Evolutionary conservation across 176 grass and related monocot genomes (phyloP).

Genomic region (Thinopyrum elongatum): DNA sequence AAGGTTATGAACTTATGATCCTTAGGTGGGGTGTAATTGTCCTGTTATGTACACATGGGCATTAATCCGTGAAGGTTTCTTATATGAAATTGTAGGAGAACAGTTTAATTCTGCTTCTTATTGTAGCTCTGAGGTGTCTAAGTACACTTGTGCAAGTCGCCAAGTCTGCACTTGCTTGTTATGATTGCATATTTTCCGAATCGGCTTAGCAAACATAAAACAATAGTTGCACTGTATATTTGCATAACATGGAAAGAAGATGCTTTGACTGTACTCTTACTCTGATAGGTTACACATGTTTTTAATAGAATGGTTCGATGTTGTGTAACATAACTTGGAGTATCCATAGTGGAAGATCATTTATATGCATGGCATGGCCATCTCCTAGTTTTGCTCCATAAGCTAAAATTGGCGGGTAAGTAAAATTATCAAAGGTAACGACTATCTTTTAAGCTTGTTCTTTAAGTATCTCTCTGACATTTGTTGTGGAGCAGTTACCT

Average conservation of each 20-base stretch:
- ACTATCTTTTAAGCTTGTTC: not conserved
- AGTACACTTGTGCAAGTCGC: not conserved
- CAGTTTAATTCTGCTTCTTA: not conserved
- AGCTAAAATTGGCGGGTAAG: not conserved
- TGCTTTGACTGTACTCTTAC: not conserved
- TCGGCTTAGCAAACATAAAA: not conserved
- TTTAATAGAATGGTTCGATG: not conserved
- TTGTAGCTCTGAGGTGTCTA: not conserved
- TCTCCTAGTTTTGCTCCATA: not conserved
- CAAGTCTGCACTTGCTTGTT: not conserved
- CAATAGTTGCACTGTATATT: not conserved
- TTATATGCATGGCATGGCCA: not conserved
- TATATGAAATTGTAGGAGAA: not conserved
- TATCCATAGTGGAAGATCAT: not conserved
- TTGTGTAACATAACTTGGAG: not conserved
- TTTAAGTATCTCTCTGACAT: not conserved
- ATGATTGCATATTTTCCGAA: not conserved
- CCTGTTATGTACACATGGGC: conserved; percentile 24
- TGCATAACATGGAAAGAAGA: not conserved
- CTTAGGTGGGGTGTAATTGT: conserved; percentile 15
- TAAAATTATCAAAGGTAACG: not conserved
- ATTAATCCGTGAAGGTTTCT: conserved; percentile 19
- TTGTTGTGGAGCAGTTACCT: not conserved
- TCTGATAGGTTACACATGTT: not conserved
- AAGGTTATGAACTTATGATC: conserved; percentile 1